Conservation (phyloP, 208 protist species). For the Acanthamoeba lenticulata region DNA sequence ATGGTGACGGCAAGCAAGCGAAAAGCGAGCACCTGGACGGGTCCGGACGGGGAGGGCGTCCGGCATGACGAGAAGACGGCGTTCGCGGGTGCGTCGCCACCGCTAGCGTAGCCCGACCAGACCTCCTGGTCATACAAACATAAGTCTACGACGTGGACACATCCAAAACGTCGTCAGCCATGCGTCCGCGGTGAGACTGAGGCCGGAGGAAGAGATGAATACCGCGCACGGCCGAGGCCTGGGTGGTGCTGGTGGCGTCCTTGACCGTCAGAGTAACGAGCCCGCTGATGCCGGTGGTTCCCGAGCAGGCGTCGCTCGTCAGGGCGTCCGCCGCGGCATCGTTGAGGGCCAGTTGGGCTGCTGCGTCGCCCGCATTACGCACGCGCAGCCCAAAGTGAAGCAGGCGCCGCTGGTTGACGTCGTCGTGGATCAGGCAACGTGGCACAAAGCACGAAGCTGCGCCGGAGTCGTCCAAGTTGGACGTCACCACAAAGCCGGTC, state of each 20-base stretch:
- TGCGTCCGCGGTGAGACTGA: no score
- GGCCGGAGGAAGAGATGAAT: background rate
- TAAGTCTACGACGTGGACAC: background rate
- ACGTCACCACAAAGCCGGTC: background rate
- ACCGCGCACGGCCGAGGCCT: background rate
- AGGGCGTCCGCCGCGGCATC: background rate
- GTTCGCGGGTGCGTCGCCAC: background rate
- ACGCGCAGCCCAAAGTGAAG: conserved; percentile 49
- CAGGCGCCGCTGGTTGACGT: background rate
- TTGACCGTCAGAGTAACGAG: background rate
- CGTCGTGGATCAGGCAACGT: background rate
- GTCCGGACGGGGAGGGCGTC: background rate
- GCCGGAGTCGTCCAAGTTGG: background rate
- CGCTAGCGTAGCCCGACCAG: background rate
- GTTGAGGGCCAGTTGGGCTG: background rate
- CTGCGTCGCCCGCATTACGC: background rate
- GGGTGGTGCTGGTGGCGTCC: background rate
- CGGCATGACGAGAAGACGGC: conserved; percentile 9
- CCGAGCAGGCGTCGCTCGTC: background rate
- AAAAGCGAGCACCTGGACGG: background rate
- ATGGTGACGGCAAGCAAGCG: background rate
- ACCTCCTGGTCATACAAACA: background rate
- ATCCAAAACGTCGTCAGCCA: background rate
- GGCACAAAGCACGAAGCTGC: conserved; percentile 14
- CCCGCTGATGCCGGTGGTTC: background rate